Percentiles rank a stretch among this genome's conserved stretches.
Conservation (phyloP, 352 stramenopile species). For the Phytopythium montanum region DNA sequence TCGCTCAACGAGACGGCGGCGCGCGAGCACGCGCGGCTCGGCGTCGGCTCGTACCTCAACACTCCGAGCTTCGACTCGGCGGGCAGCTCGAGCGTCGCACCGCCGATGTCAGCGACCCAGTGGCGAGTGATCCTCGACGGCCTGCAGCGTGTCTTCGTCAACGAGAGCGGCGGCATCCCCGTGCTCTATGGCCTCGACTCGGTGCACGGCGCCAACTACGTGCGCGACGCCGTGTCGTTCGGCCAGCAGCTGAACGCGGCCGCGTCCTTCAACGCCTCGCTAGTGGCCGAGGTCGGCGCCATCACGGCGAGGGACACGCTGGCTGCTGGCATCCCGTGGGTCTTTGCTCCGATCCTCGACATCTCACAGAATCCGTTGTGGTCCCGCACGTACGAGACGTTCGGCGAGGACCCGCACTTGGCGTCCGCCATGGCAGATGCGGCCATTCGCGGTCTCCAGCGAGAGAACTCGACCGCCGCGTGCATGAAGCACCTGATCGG, state of each 20-base stretch:
- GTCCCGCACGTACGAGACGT: conserved; percentile 91
- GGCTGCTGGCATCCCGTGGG: conserved; percentile 86
- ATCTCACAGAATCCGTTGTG: conserved; percentile 88
- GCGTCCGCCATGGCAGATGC: conserved; percentile 75
- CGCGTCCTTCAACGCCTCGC: conserved; percentile 81
- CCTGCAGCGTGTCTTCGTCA: conserved; percentile 76
- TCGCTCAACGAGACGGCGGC: conserved; percentile 63
- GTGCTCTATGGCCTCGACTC: conserved; percentile 89
- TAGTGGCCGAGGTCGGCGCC: conserved; percentile 59
- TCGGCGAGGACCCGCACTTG: conserved; percentile 89
- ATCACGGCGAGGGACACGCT: conserved; percentile 83
- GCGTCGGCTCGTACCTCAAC: conserved; percentile 90
- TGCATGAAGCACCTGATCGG: conserved; percentile 91
- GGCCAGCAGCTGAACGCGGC: conserved; percentile 88
- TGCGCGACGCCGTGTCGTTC: conserved; percentile 79
- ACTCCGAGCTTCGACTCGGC: conserved; percentile 32
- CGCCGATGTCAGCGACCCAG: conserved; percentile 18
- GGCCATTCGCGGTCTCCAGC: conserved; percentile 83
- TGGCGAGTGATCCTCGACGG: conserved; percentile 68
- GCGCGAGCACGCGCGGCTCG: conserved; percentile 63
- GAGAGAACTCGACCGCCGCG: conserved; percentile 51
- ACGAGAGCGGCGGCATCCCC: conserved; percentile 48
- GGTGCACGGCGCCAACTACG: conserved; percentile 89
- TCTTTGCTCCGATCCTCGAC: conserved; percentile 89
- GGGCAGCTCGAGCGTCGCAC: conserved; percentile 8